Base-by-base conservation (phyloP, 2,329 filamentous ascomycete species). In the Parascedosporium putredinis region DNA sequence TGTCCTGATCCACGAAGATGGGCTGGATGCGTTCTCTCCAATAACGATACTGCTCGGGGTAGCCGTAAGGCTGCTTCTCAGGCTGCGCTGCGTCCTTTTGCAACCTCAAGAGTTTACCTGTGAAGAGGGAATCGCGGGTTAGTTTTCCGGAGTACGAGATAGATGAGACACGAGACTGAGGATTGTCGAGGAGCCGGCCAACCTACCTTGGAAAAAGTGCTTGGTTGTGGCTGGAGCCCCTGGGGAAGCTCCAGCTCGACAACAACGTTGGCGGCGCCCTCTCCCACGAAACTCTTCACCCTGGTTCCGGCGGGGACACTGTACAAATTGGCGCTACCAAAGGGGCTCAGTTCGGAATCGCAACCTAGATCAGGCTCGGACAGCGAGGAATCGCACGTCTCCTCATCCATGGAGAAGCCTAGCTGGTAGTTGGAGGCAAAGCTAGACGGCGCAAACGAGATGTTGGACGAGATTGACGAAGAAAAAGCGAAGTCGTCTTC, bases 181-280 rank as follows among this genome's bases (percentile, higher is more conserved):
- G 2, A 47, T 20, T 16, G 55, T 58, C 3, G 47, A 45, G 20
- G 49, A n/a, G n/a, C n/a, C n/a, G n/a, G n/a, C n/a, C 51, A 14
- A 56, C 60, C 53, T 62, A 72, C 61, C 66, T 59, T 58, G 65
- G 56, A 64, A 64, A 53, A 60, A 56, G 5, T 33, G 23, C 23
- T 38, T 50, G 9, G 57, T 55, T 40, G 57, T 57, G 38, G 62
- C 55, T 33, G 60, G 53, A 49, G 62, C 56, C 58, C 57, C 51
- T 64, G 58, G 4, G 68, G 64, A 18, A 72, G 53, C 43, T 69
- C 67, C 50, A 86, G 72, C 56, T 75, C 74, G 59, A 86, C 89
- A 54, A 90, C 83, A 47, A 84, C 75, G 62, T 93, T 91, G 49
- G 87, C 86, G 22, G 84, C 82, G 22, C 86, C 87, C 63, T 93